These are phyloP conservation scores for Thermomyces lanuginosus DNA, from an alignment of 2,329 filamentous ascomycete species.

Conservation along the genomic window DNA sequence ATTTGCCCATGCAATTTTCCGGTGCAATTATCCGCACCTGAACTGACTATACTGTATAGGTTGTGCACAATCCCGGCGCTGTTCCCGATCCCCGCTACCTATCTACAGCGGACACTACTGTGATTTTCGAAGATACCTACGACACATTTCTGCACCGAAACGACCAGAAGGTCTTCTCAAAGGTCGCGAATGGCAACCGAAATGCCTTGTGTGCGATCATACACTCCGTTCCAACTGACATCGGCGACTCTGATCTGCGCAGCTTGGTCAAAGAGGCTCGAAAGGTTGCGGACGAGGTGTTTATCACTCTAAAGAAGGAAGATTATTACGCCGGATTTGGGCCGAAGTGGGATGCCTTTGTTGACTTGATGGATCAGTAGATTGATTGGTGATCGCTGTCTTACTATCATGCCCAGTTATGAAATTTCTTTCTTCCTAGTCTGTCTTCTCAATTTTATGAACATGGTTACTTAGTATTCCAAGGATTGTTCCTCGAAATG, in stretches of 20 bases:
- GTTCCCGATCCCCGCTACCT: conserved; percentile 27
- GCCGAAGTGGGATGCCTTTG: conserved; percentile 21
- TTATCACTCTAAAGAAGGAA: conserved; percentile 23
- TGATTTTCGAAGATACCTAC: conserved; percentile 31
- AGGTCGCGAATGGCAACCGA: conserved; percentile 18
- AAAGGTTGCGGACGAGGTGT: conserved; percentile 22
- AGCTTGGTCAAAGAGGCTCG: conserved; percentile 21
- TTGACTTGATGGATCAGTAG: conserved; percentile 9
- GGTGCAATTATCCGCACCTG: conserved; percentile 2
- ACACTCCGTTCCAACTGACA: conserved; percentile 21
- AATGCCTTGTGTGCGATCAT: conserved; percentile 21
- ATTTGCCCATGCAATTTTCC: conserved; percentile 8
- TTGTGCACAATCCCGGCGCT: conserved; percentile 33
- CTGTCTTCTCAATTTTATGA: no score
- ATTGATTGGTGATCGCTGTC: no score
- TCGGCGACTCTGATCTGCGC: conserved; percentile 15
- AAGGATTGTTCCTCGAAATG: no score
- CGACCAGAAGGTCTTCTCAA: conserved; percentile 17
- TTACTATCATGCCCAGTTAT: no score
- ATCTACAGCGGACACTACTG: conserved; percentile 27
- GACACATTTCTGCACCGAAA: conserved; percentile 20
- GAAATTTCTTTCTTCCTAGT: no score
- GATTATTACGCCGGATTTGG: conserved; percentile 29
- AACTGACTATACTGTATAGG: conserved; percentile 15
- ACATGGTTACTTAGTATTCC: no score